Conservation (phyloP, 345 rosid genomes). For the Eucalyptus shirleyi region DNA sequence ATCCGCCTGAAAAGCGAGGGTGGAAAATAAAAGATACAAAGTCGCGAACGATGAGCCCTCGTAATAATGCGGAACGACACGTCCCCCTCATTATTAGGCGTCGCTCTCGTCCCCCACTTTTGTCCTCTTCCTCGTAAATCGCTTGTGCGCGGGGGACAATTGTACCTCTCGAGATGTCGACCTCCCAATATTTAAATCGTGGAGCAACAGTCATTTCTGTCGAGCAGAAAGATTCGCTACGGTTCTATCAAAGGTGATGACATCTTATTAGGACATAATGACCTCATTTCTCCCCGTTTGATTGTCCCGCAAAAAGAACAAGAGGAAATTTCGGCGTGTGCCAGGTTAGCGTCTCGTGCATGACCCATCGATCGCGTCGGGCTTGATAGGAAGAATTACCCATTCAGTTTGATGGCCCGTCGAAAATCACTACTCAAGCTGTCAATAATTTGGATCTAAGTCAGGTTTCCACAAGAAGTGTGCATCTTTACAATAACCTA, state of each 20-base stretch:
- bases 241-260: not conserved
- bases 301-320: too few relatives aligned
- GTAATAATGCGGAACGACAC: not conserved
- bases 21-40: too few relatives aligned
- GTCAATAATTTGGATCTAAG: accelerated
- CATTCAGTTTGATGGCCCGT: accelerated
- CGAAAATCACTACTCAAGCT: too few relatives aligned
- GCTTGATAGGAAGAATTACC: too few relatives aligned
- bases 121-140: not conserved
- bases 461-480: too few relatives aligned
- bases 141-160: not conserved
- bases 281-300: not conserved
- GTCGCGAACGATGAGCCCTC: not conserved
- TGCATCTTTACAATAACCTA: too few relatives aligned
- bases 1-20: not conserved
- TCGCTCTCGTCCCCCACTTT: not conserved
- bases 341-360: not conserved
- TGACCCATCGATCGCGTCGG: not conserved
- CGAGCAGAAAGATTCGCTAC: not conserved
- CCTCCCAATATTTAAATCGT: not conserved
- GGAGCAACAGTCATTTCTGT: not conserved
- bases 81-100: not conserved
- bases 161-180: not conserved
- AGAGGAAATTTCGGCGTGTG: not conserved
- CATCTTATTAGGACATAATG: not conserved